A percentile compares a stretch with the other conserved stretches of the same genome.
Evolutionary conservation across 352 stramenopile species (phyloP).

Genomic region (Phytophthora macrochlamydospora): DNA sequence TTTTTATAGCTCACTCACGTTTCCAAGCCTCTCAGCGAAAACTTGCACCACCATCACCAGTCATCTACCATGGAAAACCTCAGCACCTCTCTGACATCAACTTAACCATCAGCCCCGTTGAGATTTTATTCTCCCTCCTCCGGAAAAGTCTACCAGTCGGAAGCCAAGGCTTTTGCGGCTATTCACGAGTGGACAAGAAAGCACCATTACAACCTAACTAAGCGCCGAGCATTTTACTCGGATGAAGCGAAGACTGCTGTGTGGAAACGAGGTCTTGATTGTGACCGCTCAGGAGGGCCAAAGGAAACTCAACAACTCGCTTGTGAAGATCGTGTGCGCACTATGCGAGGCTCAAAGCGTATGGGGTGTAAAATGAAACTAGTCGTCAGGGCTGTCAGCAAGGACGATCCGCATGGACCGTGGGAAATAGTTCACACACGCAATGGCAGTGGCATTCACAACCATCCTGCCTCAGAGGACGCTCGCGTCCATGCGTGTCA

Average conservation of each 20-base stretch:
- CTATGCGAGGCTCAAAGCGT: conserved; percentile 13
- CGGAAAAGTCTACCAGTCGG: neutral
- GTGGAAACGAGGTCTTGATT: conserved; percentile 17
- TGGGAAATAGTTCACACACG: conserved; percentile 22
- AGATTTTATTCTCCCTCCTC: no score
- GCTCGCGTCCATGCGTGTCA: conserved; percentile 6
- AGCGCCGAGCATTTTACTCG: conserved; percentile 9
- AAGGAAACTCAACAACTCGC: conserved; percentile 19
- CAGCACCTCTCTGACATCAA: no score
- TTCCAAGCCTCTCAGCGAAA: no score
- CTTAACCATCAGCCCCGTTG: no score
- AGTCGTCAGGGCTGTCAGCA: conserved; percentile 6
- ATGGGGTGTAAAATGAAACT: conserved; percentile 18
- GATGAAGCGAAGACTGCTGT: neutral
- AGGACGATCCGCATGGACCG: conserved; percentile 2
- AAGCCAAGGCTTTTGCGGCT: conserved; percentile 6
- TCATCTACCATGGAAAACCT: no score
- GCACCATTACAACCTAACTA: conserved; percentile 22
- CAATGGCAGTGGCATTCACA: conserved; percentile 16
- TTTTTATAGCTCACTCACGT: no score
- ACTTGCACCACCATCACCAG: no score
- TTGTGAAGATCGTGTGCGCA: neutral
- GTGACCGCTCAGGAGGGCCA: conserved; percentile 6
- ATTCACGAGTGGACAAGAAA: conserved; percentile 12
- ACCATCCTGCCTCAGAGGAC: conserved; percentile 11